Percentiles rank a stretch among this genome's conserved stretches.
Evolutionary conservation across 495 filamentous ascomycete genomes (phyloP).

Genomic region (Jackrogersella minutella): DNA sequence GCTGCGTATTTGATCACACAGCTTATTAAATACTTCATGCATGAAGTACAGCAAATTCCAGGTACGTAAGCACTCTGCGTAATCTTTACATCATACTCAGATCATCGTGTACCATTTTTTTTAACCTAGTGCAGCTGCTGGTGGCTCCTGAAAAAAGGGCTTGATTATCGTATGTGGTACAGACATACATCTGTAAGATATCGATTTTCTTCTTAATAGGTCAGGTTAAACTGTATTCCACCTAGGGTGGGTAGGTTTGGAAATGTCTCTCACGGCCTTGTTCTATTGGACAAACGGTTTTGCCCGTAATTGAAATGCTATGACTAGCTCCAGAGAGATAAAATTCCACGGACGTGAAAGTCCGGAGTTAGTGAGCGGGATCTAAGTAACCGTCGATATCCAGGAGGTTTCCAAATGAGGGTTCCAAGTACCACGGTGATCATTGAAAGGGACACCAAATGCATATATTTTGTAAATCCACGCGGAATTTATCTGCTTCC

Average conservation of each 20-base stretch:
- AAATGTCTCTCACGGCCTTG: background rate
- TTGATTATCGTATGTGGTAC: slow-evolving; percentile 3
- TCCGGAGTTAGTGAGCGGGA: background rate
- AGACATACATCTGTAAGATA: slow-evolving; percentile 24
- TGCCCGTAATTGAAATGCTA: background rate
- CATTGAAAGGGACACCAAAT: background rate
- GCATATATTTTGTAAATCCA: slow-evolving; percentile 10
- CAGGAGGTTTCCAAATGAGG: too few relatives aligned
- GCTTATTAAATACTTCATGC: too few relatives aligned
- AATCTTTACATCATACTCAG: slow-evolving; percentile 19
- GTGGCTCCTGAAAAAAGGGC: background rate
- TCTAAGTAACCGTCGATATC: background rate
- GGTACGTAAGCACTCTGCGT: background rate
- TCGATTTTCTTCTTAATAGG: slow-evolving; percentile 18
- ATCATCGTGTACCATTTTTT: slow-evolving; percentile 14
- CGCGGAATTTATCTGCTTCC: background rate
- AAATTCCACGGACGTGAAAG: background rate
- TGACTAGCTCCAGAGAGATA: background rate
- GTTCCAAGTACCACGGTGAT: background rate
- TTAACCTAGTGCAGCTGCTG: too few relatives aligned
- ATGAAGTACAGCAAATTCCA: background rate
- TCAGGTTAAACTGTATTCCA: background rate
- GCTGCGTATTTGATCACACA: too few relatives aligned
- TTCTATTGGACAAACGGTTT: background rate
- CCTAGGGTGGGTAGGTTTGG: background rate